phyloP scores from a whole-genome alignment of 163 green algal genomes.

The Prototheca stagnorum region DNA sequence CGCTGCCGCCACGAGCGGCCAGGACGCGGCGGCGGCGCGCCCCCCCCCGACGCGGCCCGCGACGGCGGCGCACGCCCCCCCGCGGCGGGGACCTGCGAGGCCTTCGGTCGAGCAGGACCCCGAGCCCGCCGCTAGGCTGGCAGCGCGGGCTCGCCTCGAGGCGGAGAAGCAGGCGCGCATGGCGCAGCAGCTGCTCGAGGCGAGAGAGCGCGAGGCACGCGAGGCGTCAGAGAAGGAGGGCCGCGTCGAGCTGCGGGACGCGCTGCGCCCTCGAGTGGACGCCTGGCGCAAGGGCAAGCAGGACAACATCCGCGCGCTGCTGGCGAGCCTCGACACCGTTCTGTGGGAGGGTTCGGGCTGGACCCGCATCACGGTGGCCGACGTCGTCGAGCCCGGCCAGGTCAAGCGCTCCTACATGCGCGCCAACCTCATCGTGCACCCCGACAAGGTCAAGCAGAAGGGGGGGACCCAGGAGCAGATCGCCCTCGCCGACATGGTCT shows the following conservation, averaged over 20 bases:
- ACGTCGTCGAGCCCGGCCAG: constrained; percentile 57
- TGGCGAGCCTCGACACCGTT: constrained; percentile 69
- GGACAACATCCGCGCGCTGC: constrained; percentile 77
- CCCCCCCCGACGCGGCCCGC: no score
- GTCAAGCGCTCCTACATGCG: constrained; percentile 69
- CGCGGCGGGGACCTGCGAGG: no score
- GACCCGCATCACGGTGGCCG: constrained; percentile 52
- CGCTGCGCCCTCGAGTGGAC: constrained; percentile 38
- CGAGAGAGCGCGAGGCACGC: constrained; percentile 39
- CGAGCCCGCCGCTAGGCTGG: constrained; percentile 43
- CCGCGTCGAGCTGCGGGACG: constrained; percentile 35
- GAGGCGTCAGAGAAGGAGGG: constrained; percentile 34
- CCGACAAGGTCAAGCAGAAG: constrained; percentile 81
- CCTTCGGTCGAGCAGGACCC: no score
- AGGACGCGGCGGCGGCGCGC: no score
- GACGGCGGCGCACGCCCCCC: no score
- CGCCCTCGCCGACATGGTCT: constrained; percentile 71
- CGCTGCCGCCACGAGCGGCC: no score
- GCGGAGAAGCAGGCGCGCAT: constrained; percentile 54
- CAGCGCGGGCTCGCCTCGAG: constrained; percentile 32
- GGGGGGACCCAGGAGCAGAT: constrained; percentile 68
- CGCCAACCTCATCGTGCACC: constrained; percentile 82
- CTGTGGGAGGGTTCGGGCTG: constrained; percentile 75
- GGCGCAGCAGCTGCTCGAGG: constrained; percentile 41
- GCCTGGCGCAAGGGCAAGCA: constrained; percentile 58